Evolutionary conservation across 257 asterid genomes (phyloP).

Genomic region (Anisodus tanguticus): DNA sequence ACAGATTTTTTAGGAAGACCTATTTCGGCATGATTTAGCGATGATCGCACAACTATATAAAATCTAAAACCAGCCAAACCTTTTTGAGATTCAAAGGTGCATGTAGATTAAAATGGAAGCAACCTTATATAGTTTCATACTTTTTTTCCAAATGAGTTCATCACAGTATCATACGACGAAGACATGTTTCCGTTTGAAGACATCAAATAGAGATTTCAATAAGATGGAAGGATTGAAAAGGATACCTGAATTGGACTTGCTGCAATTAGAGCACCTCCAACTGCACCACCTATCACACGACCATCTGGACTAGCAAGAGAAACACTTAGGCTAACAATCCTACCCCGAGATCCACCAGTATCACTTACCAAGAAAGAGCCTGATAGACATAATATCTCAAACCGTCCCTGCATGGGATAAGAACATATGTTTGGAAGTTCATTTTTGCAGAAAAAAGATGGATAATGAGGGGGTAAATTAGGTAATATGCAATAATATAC

Average conservation of each 20-base stretch:
- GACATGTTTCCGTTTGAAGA: neutral
- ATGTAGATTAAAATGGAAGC: slow-evolving; percentile 3
- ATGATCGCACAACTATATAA: neutral
- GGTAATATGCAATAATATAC: neutral
- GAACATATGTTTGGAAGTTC: slow-evolving; percentile 14
- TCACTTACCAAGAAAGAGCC: slow-evolving; percentile 68
- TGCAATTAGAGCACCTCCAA: slow-evolving; percentile 83
- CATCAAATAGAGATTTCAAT: neutral
- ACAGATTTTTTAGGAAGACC: neutral
- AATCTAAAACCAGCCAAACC: neutral
- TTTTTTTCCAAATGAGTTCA: neutral
- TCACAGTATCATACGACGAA: neutral
- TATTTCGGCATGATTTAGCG: slow-evolving; percentile 12
- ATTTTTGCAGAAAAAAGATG: neutral
- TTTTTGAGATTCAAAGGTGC: slow-evolving; percentile 24
- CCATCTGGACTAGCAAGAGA: slow-evolving; percentile 85
- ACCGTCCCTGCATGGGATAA: slow-evolving; percentile 62
- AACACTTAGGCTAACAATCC: slow-evolving; percentile 63
- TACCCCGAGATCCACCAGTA: slow-evolving; percentile 54
- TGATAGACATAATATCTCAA: slow-evolving; percentile 72
- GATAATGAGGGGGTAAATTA: neutral
- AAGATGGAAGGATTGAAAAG: slow-evolving; percentile 19
- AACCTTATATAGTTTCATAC: neutral
- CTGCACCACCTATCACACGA: slow-evolving; percentile 80
- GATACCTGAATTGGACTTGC: slow-evolving; percentile 82